A percentile compares a stretch with the other conserved stretches of the same genome.
These are phyloP conservation scores for Umbellularia californica DNA, from an alignment of 164 flowering plant genomes.

Conservation along the genomic window DNA sequence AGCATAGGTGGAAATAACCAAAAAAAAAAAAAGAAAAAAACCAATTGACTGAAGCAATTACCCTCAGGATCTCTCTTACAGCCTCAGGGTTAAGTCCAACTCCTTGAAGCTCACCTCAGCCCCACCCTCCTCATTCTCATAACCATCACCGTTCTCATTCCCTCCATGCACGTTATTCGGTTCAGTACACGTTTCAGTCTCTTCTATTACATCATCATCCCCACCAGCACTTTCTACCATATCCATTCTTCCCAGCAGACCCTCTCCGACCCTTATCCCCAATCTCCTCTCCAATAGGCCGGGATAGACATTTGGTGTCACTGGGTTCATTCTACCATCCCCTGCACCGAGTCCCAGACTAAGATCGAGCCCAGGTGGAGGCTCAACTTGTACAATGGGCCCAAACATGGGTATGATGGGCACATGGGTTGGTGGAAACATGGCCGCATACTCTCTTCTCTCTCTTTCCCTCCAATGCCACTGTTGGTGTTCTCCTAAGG, in stretches of 20 bases:
- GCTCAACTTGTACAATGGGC: neutral
- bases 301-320: neutral
- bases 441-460: neutral
- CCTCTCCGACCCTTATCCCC: neutral
- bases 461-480: neutral
- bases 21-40: no score
- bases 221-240: neutral
- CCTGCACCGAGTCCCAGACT: neutral
- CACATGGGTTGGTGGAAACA: neutral
- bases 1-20: no score
- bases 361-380: neutral
- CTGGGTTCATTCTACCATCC: neutral
- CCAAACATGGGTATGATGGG: neutral
- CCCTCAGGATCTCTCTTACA: neutral
- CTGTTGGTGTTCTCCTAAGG: neutral
- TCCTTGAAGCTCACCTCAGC: neutral
- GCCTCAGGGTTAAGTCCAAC: neutral
- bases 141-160: neutral
- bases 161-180: neutral
- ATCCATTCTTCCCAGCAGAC: neutral
- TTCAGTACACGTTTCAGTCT: neutral
- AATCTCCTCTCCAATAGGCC: neutral
- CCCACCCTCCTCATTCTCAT: neutral
- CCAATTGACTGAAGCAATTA: neutral
- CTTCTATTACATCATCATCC: neutral